These are phyloP conservation scores for Ustilago trichophora DNA, from an alignment of 1,284 basidiomycete species.

Conservation along the genomic window DNA sequence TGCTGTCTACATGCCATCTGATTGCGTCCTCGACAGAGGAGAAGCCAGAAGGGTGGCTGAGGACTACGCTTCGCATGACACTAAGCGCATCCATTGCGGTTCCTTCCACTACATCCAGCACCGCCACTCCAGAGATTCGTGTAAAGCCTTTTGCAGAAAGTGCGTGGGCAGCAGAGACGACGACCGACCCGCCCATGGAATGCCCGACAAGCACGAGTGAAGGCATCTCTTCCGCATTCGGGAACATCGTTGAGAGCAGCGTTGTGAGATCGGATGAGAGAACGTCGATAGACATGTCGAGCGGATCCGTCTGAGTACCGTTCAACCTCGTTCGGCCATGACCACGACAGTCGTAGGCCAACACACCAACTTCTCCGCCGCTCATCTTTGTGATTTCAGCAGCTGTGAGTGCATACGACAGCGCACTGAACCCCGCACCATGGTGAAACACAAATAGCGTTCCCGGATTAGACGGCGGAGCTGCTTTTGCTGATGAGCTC, in stretches of 20 bases:
- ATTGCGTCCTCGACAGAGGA: constrained; percentile 83
- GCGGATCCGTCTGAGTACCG: constrained; percentile 5
- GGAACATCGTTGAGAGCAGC: constrained; percentile 48
- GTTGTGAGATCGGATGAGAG: constrained; percentile 47
- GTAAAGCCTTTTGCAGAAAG: constrained; percentile 27
- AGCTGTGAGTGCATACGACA: constrained; percentile 88
- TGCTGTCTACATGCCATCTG: constrained; percentile 82
- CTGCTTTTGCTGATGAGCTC: constrained; percentile 45
- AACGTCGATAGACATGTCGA: constrained; percentile 55
- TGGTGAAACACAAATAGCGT: constrained; percentile 90
- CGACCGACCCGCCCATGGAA: constrained; percentile 67
- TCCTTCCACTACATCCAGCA: constrained; percentile 96
- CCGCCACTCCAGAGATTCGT: constrained; percentile 79
- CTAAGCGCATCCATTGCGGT: constrained; percentile 90
- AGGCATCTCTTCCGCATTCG: constrained; percentile 32
- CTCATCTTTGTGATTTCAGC: constrained; percentile 76
- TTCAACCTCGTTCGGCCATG: constrained; percentile 73
- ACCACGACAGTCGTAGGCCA: constrained; percentile 83
- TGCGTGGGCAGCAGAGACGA: constrained; percentile 49
- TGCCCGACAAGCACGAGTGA: constrained; percentile 64
- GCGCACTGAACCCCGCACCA: constrained; percentile 87
- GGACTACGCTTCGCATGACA: constrained; percentile 88
- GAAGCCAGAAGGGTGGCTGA: constrained; percentile 84
- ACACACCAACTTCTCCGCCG: constrained; percentile 80
- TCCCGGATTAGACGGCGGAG: constrained; percentile 63